Evolutionary conservation across 2,329 filamentous ascomycete species (phyloP), one percentile per base, ranked within the genome.

Genomic region (Aspergillus sp.): DNA sequence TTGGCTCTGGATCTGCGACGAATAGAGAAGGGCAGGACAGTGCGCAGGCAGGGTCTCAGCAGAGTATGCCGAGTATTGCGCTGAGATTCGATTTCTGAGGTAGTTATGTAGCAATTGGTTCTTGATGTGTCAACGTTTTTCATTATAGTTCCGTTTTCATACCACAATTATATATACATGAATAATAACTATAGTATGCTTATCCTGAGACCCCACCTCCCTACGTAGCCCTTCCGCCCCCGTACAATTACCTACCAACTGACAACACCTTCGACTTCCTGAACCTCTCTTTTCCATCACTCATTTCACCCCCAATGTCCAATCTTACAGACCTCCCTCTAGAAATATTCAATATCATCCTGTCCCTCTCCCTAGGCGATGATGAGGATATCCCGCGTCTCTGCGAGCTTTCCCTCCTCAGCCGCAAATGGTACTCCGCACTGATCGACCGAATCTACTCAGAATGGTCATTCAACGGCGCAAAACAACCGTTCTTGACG

Each of bases 41-140:
- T 55, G 67, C 75, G 44, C 75, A 75, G 51, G 80, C 77, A 57
- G 83, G 78, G 27, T 86, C 85, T 50, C 77, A 78, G 48, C 77
- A 79, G 49, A 78, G 74, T 44, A 79, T 81, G 74, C 95, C 95
- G 12, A 95, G 81, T 62, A 99, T 99, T 81, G 91, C 91, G 54
- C 76, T 99, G 70, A 95, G 96, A 82, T 96, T 98, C 90, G 83
- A 96, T 74, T 98, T 99, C 82, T 90, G 62, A 53, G 15, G 19
- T 14, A 14, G 14, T 31, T 2, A 6, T 40, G 12, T 31, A 24
- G 39, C 19, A 14, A 44, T 43, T 8, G 21, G 24, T 0, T 14
- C 27, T 9, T 43, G 19, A 43, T 43, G 17, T 43, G 40, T 31
- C 27, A 11, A 31, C 9, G 40, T 8, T 24, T 23, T 6, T 17